Percentiles rank a stretch among this genome's conserved stretches.
Evolutionary conservation across 148 eudicot genomes (phyloP).

Genomic region (Rheum nobile): DNA sequence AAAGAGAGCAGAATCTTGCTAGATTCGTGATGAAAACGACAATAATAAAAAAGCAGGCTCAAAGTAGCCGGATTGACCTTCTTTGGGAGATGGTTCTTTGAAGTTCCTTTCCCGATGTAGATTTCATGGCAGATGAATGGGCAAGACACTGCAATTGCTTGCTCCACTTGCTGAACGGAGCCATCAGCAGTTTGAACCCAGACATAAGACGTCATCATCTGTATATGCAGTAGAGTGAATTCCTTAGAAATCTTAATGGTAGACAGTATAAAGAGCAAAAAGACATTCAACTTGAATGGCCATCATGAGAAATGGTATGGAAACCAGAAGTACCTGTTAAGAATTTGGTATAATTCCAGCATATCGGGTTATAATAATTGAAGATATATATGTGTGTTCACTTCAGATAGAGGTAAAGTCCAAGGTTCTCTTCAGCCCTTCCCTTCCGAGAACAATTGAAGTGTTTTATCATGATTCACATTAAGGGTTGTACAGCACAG

Average conservation of each 20-base stretch:
- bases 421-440: background rate
- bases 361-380: constrained; percentile 5
- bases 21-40: constrained; percentile 79
- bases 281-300: background rate
- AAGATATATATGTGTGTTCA: background rate
- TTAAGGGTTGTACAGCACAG: too few species aligned
- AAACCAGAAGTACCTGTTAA: background rate
- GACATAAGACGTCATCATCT: constrained; percentile 86
- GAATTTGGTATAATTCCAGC: background rate
- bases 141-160: too few species aligned
- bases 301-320: background rate
- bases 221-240: constrained; percentile 6
- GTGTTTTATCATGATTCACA: background rate
- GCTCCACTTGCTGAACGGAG: constrained; percentile 78
- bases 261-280: background rate
- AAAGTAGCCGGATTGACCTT: constrained; percentile 66
- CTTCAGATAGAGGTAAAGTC: background rate
- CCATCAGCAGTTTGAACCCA: constrained; percentile 90
- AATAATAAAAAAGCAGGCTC: constrained; percentile 85
- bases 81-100: constrained; percentile 67
- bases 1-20: constrained; percentile 49
- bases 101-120: constrained; percentile 59
- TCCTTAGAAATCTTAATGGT: background rate
- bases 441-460: background rate
- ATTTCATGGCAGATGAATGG: constrained; percentile 78